Evolutionary conservation across 805 yeast genomes (phyloP).

Genomic region (Candida broadrunensis): DNA sequence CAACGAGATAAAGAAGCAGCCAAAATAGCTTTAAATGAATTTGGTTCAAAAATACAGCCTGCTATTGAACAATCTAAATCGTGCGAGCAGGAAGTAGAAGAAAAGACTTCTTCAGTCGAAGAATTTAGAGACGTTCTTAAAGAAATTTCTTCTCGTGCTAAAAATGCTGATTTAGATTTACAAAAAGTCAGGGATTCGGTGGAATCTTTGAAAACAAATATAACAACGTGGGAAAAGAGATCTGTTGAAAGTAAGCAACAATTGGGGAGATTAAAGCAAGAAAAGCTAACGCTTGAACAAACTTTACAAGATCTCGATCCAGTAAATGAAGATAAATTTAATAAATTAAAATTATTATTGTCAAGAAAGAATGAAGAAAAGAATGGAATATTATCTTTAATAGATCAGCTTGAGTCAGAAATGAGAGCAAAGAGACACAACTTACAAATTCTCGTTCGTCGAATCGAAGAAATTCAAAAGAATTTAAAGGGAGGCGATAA

Average conservation of each 20-base stretch:
- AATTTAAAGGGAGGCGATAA: slow-evolving; percentile 47
- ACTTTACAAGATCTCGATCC: slow-evolving; percentile 16
- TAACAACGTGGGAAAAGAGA: neutral
- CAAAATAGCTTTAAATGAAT: slow-evolving; percentile 25
- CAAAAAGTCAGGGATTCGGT: neutral
- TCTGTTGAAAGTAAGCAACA: neutral
- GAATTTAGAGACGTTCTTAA: neutral
- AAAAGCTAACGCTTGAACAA: neutral
- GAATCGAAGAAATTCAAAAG: slow-evolving; percentile 6
- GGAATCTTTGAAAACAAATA: neutral
- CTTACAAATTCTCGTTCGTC: neutral
- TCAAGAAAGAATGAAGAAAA: slow-evolving; percentile 9
- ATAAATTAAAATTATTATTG: slow-evolving; percentile 10
- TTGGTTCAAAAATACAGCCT: slow-evolving; percentile 21
- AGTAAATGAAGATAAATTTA: slow-evolving; percentile 26
- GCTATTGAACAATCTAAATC: slow-evolving; percentile 10
- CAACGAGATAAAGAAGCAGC: slow-evolving; percentile 35
- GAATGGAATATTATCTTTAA: slow-evolving; percentile 8
- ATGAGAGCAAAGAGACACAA: neutral
- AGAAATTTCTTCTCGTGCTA: neutral
- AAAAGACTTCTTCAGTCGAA: neutral
- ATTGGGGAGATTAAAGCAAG: neutral
- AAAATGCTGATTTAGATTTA: neutral
- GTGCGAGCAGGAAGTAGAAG: neutral
- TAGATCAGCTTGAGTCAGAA: neutral